phyloP scores from a whole-genome alignment of 2,329 filamentous ascomycete species.

The Calonectria pseudoreteaudii region DNA sequence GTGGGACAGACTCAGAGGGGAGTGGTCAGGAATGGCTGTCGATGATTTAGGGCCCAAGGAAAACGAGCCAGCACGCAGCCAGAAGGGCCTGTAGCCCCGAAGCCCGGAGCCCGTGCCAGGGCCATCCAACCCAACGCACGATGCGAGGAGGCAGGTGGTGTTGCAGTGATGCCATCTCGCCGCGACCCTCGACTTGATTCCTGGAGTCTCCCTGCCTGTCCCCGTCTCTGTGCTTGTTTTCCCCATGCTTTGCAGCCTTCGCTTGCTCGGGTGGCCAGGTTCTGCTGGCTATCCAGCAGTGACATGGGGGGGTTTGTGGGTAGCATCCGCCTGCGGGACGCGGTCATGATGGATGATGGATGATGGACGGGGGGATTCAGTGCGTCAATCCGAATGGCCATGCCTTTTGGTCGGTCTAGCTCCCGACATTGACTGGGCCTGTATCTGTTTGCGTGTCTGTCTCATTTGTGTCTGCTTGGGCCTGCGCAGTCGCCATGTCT shows the following conservation, averaged over 20 bases:
- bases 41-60: not conserved
- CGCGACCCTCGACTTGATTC: conserved; percentile 30
- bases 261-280: conserved; percentile 32
- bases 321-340: conserved; percentile 35
- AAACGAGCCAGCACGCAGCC: conserved; percentile 10
- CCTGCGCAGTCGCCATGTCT: not conserved
- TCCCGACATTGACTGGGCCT: not conserved
- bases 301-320: conserved; percentile 34
- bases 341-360: conserved; percentile 23
- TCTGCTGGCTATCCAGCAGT: conserved; percentile 26
- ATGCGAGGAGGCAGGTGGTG: conserved; percentile 36
- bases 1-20: conserved; percentile 38
- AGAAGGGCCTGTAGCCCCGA: conserved; percentile 2
- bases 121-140: conserved; percentile 28
- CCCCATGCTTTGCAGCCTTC: conserved; percentile 34
- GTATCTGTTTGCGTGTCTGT: not conserved
- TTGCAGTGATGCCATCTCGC: conserved; percentile 44
- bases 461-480: conserved; percentile 5
- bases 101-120: conserved; percentile 8
- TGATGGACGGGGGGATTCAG: conserved; percentile 18
- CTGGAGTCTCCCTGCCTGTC: conserved; percentile 16
- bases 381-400: conserved; percentile 28
- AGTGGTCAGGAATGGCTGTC: conserved; percentile 16
- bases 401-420: conserved; percentile 25
- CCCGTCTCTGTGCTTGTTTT: conserved; percentile 29